Evolutionary conservation across 768 basidiomycete species (phyloP), one percentile per base, ranked within the genome.

Genomic region (Collybiopsis confluens): DNA sequence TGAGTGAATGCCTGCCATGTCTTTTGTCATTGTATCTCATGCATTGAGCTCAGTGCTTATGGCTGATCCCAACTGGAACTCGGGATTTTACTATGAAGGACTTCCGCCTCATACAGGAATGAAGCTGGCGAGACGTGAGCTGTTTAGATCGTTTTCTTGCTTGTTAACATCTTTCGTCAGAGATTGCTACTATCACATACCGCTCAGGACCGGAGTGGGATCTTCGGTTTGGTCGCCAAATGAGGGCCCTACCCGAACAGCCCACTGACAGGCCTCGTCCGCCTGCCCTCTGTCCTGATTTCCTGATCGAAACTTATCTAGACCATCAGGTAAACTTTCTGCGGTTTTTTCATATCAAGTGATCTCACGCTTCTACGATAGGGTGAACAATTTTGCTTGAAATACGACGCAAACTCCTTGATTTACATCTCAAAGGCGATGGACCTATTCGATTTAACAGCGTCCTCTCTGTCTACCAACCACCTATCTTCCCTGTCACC

Each of bases 161-260:
- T 33, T 40, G 2, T 35, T 42, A 54, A 23, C 44, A 26, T 52
- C 11, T 44, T 2, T 43, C 27, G 52, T 10, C 65, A 98, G 95
- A 99, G 73, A 98, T 99, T 59, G 97, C 97, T 10, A 99, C 97
- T 2, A 97, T 99, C 64, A 98, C 97, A 0, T 99, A 99, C 68
- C 87, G 97, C 35, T 98, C 97, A 11, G 97, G 97, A 1, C 97
- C 97, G 5, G 97, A 99, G 69, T 99, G 97, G 97, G 97, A 99
- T 70, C 79, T 88, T 59, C 88, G 97, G n/a, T 99, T 99, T 64
- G 94, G 90, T 0, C 86, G 96, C 43, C 82, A 87, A 61, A 52
- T 92, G 38, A 78, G 80, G 20, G 52, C 70, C 23, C 59, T 73
- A 1, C 74, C 80, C 4, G 68, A 71, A 24, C 67, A 70, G 24